phyloP scores from a whole-genome alignment of 1,139 yeast genomes.

The Suhomyces taliae region DNA sequence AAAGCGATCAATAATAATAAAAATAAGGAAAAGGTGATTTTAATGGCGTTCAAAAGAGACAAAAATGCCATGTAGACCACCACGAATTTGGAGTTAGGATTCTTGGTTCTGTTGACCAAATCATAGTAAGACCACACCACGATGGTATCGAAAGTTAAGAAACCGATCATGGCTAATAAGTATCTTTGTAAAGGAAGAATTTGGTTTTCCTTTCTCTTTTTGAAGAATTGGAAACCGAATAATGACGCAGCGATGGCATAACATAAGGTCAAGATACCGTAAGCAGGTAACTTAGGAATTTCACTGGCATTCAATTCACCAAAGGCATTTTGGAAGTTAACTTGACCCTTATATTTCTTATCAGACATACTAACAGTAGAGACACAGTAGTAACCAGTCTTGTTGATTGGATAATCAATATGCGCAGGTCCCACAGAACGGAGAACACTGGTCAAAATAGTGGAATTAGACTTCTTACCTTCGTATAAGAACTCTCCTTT shows the following conservation, averaged over 20 bases:
- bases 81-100: constrained; percentile 51
- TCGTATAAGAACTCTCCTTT: constrained; percentile 63
- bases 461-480: constrained; percentile 44
- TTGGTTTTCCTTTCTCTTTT: constrained; percentile 74
- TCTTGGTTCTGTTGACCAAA: constrained; percentile 62
- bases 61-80: constrained; percentile 74
- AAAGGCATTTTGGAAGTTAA: constrained; percentile 85
- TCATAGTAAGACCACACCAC: constrained; percentile 93
- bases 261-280: constrained; percentile 80
- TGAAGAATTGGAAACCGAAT: constrained; percentile 83
- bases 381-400: constrained; percentile 91
- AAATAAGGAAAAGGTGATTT: constrained; percentile 87
- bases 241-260: constrained; percentile 79
- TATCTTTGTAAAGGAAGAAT: constrained; percentile 89
- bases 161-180: constrained; percentile 79
- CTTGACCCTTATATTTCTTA: constrained; percentile 57
- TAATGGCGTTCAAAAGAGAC: constrained; percentile 74
- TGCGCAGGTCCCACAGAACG: constrained; percentile 60
- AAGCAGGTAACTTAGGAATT: constrained; percentile 86
- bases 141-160: constrained; percentile 81
- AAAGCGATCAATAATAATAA: constrained; percentile 79
- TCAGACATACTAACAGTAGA: constrained; percentile 50
- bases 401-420: constrained; percentile 60
- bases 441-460: constrained; percentile 58
- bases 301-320: constrained; percentile 89